These are phyloP conservation scores for Penicillium sp. DNA, from an alignment of 2,329 filamentous ascomycete genomes.

Conservation along the genomic window DNA sequence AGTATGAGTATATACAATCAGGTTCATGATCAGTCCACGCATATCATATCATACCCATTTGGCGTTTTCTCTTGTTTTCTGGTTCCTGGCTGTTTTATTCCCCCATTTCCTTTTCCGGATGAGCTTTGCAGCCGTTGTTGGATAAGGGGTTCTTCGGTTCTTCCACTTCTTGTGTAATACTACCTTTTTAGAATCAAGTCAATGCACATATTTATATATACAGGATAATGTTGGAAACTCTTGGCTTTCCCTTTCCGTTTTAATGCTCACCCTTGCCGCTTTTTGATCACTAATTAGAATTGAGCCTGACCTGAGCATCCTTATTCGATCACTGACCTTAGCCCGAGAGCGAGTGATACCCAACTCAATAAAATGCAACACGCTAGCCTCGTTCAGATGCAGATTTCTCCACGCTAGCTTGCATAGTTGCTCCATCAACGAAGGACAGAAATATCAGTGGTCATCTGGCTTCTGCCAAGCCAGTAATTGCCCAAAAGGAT, in stretches of 20 bases:
- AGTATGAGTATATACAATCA: conserved; percentile 15
- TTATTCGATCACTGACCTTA: too few species aligned
- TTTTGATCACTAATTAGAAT: too few species aligned
- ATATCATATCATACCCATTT: conserved; percentile 26
- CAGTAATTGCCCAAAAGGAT: too few species aligned
- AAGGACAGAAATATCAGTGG: too few species aligned
- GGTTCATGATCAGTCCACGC: conserved; percentile 20
- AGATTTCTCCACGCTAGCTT: background rate
- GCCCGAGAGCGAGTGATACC: too few species aligned
- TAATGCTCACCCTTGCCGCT: too few species aligned
- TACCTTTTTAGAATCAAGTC: background rate
- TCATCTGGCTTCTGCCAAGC: too few species aligned
- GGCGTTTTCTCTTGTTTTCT: conserved; percentile 12
- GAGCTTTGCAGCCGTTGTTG: too few species aligned
- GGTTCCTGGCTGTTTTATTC: background rate
- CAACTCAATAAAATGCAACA: too few species aligned
- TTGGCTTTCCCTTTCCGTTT: too few species aligned
- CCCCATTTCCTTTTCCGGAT: background rate
- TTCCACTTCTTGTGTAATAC: background rate
- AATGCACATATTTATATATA: conserved; percentile 2
- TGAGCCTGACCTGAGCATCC: too few species aligned
- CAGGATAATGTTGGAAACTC: too few species aligned
- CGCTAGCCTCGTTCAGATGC: background rate
- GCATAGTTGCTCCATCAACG: background rate
- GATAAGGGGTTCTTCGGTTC: background rate